These are phyloP conservation scores for Diospyros lotus DNA, from an alignment of 148 eudicot species.

Conservation along the genomic window DNA sequence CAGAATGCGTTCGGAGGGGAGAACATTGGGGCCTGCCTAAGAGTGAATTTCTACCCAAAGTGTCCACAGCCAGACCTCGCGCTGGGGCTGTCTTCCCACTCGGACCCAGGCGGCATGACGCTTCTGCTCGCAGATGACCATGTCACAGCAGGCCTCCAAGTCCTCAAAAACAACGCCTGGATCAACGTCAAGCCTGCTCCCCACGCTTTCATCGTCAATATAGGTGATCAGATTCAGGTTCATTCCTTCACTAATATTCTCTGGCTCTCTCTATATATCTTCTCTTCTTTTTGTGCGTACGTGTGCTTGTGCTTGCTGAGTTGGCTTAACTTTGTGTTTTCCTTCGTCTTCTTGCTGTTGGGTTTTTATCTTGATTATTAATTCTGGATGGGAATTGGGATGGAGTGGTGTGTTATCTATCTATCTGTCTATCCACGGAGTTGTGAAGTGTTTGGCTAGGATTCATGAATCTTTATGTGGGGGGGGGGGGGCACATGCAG, in stretches of 20 bases:
- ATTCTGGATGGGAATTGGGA: no score
- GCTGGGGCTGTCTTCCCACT: constrained; percentile 79
- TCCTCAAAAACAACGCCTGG: constrained; percentile 56
- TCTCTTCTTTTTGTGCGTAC: not conserved
- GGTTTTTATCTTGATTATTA: not conserved
- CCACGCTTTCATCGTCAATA: constrained; percentile 80
- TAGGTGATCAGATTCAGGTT: constrained; percentile 95
- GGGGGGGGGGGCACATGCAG: not conserved
- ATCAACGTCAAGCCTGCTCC: constrained; percentile 75
- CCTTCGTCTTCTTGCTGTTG: not conserved
- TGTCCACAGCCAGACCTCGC: constrained; percentile 94
- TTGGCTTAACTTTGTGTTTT: not conserved
- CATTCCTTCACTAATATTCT: no score
- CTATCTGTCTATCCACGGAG: not conserved
- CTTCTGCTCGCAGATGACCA: constrained; percentile 65
- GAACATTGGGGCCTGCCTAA: constrained; percentile 61
- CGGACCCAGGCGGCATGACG: constrained; percentile 95
- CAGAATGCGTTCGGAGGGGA: constrained; percentile 78
- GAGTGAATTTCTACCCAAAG: constrained; percentile 77
- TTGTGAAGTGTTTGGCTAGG: constrained; percentile 2
- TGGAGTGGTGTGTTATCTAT: not conserved
- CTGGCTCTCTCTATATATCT: no score
- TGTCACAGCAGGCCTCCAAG: constrained; percentile 73
- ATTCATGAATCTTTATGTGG: constrained; percentile 5
- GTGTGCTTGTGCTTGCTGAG: no score